Percentiles rank a stretch among this genome's conserved stretches.
phyloP scores from a whole-genome alignment of 805 yeast species.

The Jamesozyma jinghongensis region DNA sequence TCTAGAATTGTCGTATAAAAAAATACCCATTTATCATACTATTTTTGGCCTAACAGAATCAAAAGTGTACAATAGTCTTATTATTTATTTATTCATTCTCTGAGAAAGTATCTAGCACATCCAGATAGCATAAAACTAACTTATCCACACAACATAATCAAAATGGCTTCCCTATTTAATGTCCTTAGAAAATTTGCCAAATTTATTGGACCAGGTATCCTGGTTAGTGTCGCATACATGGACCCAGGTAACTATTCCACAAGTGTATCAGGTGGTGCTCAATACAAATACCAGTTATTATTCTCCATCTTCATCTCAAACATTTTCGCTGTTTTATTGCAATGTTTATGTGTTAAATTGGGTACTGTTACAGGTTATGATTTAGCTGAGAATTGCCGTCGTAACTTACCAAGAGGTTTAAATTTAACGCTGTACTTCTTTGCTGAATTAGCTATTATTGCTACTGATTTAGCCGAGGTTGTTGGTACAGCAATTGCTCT shows the following conservation, averaged over 20 bases:
- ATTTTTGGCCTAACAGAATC: too few species aligned
- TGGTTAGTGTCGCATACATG: conserved; percentile 95
- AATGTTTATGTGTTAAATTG: conserved; percentile 75
- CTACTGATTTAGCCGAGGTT: conserved; percentile 90
- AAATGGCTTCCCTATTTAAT: neutral
- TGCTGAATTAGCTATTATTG: conserved; percentile 82
- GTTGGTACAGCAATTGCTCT: conserved; percentile 87
- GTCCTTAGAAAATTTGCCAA: conserved; percentile 39
- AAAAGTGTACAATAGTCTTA: too few species aligned
- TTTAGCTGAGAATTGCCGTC: conserved; percentile 78
- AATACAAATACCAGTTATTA: conserved; percentile 65
- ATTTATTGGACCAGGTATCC: conserved; percentile 86
- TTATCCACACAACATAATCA: too few species aligned
- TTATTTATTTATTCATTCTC: too few species aligned
- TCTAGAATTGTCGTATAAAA: too few species aligned
- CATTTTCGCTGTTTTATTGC: conserved; percentile 77
- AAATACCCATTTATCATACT: too few species aligned
- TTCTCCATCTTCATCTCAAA: conserved; percentile 78
- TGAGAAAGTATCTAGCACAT: too few species aligned
- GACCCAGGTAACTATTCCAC: conserved; percentile 97
- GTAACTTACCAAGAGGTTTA: conserved; percentile 54
- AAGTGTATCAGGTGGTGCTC: conserved; percentile 86
- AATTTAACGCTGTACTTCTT: conserved; percentile 53
- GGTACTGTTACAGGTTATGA: conserved; percentile 94
- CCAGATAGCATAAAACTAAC: too few species aligned